phyloP scores from a whole-genome alignment of 139 green algal genomes.

The Chlorella sp. region DNA sequence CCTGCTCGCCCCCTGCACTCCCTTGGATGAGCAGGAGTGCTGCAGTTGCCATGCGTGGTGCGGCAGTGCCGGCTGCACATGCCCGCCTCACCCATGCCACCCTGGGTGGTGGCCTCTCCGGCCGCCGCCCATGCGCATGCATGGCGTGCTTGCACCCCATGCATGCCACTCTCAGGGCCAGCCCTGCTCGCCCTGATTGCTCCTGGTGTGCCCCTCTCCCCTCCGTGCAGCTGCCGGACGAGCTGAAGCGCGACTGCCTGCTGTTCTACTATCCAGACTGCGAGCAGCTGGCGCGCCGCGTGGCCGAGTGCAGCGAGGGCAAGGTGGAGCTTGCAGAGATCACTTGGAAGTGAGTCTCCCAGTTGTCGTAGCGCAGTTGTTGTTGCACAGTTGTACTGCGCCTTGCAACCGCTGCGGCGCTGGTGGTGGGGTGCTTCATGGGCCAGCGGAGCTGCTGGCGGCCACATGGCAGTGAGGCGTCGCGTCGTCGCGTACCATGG shows the following conservation, averaged over 20 bases:
- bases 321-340: constrained; percentile 86
- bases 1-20: neutral
- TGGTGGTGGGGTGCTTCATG: neutral
- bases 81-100: too few relatives aligned
- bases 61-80: too few relatives aligned
- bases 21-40: neutral
- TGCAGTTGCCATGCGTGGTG: neutral
- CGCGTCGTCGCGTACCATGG: neutral
- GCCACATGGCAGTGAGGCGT: neutral
- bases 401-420: neutral
- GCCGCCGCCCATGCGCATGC: too few relatives aligned
- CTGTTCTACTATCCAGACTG: constrained; percentile 92
- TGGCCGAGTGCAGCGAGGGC: constrained; percentile 63
- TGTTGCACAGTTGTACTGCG: too few relatives aligned
- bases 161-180: too few relatives aligned
- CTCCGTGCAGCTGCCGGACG: constrained; percentile 39
- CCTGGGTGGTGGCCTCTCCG: too few relatives aligned
- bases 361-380: too few relatives aligned
- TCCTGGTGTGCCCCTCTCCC: neutral
- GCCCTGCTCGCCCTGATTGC: too few relatives aligned
- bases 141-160: too few relatives aligned
- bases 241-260: constrained; percentile 81
- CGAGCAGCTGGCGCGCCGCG: constrained; percentile 77
- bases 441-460: neutral
- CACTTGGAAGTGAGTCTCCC: constrained; percentile 75